Conservation (phyloP, 176 grass and related monocot species). For the Juncus inflexus region DNA sequence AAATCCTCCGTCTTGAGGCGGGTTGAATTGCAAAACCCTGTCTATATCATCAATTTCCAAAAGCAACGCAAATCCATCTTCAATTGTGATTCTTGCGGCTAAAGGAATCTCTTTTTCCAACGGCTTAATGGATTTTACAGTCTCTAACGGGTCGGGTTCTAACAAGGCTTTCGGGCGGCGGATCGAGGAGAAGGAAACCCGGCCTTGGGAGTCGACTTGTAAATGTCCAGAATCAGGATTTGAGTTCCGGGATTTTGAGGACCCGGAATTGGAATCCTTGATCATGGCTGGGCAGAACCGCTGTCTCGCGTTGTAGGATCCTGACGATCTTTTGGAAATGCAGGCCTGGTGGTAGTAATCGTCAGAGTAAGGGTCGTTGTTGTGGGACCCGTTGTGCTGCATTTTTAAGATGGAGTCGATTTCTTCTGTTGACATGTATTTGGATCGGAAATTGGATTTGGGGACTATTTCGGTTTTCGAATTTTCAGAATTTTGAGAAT, state of each 20-base stretch:
- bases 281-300: slow-evolving; percentile 65
- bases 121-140: slow-evolving; percentile 10
- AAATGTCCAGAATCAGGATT: slow-evolving; percentile 72
- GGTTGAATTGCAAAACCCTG: slow-evolving; percentile 61
- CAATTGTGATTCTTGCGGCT: slow-evolving; percentile 82
- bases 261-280: slow-evolving; percentile 48
- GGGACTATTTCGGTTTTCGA: slow-evolving; percentile 46
- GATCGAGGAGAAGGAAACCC: slow-evolving; percentile 83
- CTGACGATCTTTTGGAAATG: slow-evolving; percentile 70
- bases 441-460: slow-evolving; percentile 66
- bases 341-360: slow-evolving; percentile 99
- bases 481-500: slow-evolving; percentile 38
- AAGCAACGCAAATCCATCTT: slow-evolving; percentile 79
- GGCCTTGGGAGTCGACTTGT: slow-evolving; percentile 74
- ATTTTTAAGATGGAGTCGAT: slow-evolving; percentile 94
- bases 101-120: slow-evolving; percentile 88
- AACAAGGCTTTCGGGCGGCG: slow-evolving; percentile 76
- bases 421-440: slow-evolving; percentile 98
- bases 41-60: slow-evolving; percentile 97
- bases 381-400: slow-evolving; percentile 83
- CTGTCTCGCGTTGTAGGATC: slow-evolving; percentile 45
- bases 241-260: slow-evolving; percentile 62
- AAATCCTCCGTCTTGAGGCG: slow-evolving; percentile 77
- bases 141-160: slow-evolving; percentile 48
- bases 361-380: slow-evolving; percentile 86